These are phyloP conservation scores for Petunia secreta DNA, from an alignment of 257 asterid genomes.

Conservation along the genomic window DNA sequence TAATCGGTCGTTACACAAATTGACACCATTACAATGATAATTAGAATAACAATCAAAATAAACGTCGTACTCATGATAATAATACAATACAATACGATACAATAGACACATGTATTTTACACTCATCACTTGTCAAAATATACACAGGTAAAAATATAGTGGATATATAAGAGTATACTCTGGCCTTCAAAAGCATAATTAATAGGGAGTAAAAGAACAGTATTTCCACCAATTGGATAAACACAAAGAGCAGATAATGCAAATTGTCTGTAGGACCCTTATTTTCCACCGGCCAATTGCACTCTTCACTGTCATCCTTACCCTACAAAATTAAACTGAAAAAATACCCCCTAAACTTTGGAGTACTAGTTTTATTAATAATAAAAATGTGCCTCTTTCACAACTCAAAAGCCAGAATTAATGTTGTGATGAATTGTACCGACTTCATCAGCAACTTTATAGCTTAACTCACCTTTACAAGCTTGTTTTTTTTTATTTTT, in stretches of 20 bases:
- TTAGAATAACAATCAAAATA: too few species aligned
- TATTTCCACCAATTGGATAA: not conserved
- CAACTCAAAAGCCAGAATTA: slow-evolving; percentile 29
- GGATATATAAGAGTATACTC: not conserved
- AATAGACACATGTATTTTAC: too few species aligned
- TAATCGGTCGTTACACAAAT: too few species aligned
- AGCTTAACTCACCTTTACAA: slow-evolving; percentile 1
- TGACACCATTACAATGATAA: too few species aligned
- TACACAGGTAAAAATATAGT: too few species aligned
- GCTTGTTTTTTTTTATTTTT: not conserved
- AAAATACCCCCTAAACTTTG: slow-evolving; percentile 2
- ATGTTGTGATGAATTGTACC: not conserved
- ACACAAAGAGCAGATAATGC: not conserved
- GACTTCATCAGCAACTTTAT: not conserved
- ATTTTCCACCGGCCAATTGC: slow-evolving; percentile 6
- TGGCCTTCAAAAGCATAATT: not conserved
- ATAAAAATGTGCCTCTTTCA: slow-evolving; percentile 3
- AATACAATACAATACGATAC: too few species aligned
- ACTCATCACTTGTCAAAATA: too few species aligned
- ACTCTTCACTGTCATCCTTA: not conserved
- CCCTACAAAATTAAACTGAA: not conserved
- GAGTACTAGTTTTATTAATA: not conserved
- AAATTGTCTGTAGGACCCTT: not conserved
- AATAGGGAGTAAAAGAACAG: not conserved
- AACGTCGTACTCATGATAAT: too few species aligned